A percentile compares a stretch with the other conserved stretches of the same genome.
Evolutionary conservation across 768 basidiomycete genomes (phyloP).

Genomic region (Suillus cothurnatus): DNA sequence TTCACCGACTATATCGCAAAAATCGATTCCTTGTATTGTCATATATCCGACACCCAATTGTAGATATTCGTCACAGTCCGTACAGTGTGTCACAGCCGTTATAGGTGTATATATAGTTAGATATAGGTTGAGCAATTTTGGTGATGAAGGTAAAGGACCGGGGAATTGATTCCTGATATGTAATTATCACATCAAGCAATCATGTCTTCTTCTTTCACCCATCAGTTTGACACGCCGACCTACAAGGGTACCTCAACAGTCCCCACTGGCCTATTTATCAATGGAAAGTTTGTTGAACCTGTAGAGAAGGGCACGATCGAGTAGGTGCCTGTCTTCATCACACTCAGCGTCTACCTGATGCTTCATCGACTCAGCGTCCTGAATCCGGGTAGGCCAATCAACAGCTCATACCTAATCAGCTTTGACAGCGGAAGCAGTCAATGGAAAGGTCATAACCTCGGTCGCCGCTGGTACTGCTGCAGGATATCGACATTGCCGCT

Average conservation of each 20-base stretch:
- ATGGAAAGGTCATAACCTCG: slow-evolving; percentile 39
- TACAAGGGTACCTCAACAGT: slow-evolving; percentile 30
- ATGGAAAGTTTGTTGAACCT: slow-evolving; percentile 30
- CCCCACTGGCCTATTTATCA: slow-evolving; percentile 46
- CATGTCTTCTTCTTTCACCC: slow-evolving; percentile 23
- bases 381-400: slow-evolving; percentile 17
- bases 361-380: slow-evolving; percentile 13
- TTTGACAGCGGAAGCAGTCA: slow-evolving; percentile 28
- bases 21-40: too few relatives aligned
- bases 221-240: slow-evolving; percentile 26
- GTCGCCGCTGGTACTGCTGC: slow-evolving; percentile 37
- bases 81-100: too few relatives aligned
- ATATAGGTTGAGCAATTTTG: too few relatives aligned
- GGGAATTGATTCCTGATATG: too few relatives aligned
- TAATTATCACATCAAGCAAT: too few relatives aligned
- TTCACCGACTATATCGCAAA: too few relatives aligned
- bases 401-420: not conserved
- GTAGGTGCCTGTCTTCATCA: not conserved
- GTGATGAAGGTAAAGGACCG: not conserved
- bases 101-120: too few relatives aligned
- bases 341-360: not conserved
- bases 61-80: too few relatives aligned
- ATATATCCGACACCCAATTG: too few relatives aligned
- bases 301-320: slow-evolving; percentile 11
- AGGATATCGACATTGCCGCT: slow-evolving; percentile 52